These are phyloP conservation scores for Diplodia scrobiculata DNA, from an alignment of 2,329 filamentous ascomycete species.

Conservation along the genomic window DNA sequence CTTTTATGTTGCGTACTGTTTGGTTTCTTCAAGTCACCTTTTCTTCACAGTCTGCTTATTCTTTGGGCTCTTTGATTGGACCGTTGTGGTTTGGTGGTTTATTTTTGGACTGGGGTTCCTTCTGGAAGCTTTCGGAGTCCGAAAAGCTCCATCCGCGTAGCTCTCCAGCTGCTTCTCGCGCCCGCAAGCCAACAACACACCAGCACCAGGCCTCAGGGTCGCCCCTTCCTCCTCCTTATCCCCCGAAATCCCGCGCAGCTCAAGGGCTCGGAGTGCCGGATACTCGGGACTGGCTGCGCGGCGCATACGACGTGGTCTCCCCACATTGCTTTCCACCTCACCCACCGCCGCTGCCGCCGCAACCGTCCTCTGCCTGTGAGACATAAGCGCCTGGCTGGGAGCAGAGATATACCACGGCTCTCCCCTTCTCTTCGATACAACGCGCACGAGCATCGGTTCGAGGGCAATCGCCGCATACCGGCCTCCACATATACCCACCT, in stretches of 20 bases:
- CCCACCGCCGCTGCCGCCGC: not conserved
- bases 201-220: not conserved
- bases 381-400: not conserved
- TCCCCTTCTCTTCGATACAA: not conserved
- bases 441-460: too few species aligned
- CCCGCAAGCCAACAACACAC: not conserved
- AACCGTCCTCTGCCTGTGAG: not conserved
- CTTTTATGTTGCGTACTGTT: not conserved
- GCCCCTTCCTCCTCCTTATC: not conserved
- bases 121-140: not conserved
- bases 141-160: not conserved
- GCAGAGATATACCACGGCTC: not conserved
- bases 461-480: too few species aligned
- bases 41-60: not conserved
- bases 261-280: not conserved
- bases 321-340: not conserved
- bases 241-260: not conserved
- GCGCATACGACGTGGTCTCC: not conserved
- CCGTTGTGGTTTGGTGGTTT: not conserved
- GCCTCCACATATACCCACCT: too few species aligned
- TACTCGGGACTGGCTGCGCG: not conserved
- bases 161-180: not conserved
- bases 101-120: not conserved
- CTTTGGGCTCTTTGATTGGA: not conserved
- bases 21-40: not conserved